Evolutionary conservation across 371 early-diverging fungal genomes (phyloP), one percentile per base, ranked within the genome.

Genomic region (Apophysomyces elegans): DNA sequence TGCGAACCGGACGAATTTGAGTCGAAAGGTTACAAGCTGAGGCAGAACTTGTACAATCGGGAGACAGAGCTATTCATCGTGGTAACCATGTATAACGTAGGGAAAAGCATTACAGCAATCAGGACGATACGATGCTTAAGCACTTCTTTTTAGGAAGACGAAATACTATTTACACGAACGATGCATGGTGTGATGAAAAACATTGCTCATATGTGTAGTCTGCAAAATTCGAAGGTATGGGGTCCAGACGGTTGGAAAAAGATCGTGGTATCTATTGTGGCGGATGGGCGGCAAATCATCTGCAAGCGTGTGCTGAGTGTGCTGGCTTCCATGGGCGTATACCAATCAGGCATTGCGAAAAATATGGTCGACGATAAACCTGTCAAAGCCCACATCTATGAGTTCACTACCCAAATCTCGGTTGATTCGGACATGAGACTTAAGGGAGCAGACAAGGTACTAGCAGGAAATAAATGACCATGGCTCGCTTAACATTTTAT

Each of bases 1-100:
- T 93, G 90, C 68, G 93, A 93, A 58, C 91, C 96, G 9, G 90
- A 96, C 72, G 90, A 94, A 12, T 96, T 95, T 75, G 69, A 76
- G 39, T 62, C 78, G 46, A 75, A 86, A 16, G 76, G 87, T 12
- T 96, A 94, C 77, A 88, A 91, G 0, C 80, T 97, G 60, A 86
- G 96, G 9, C 96, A 91, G 16, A 84, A 85, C 59, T 76, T 92
- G 47, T 88, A 88, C 69, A 81, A 86, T 41, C 84, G 96, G 54
- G 69, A 87, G 47, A 97, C 97, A 7, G 97, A 97, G 76, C 75
- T 98, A 18, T 91, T 92, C 60, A 89, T 93, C 54, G 97, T 95
- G 45, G 85, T 96, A 73, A 80, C 80, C 1, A 76, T 80, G 80
- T 80, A 80, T 44, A 79, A 79, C 56, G 79, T 76, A 72, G 66